These are phyloP conservation scores for Saitozyma podzolica DNA, from an alignment of 768 basidiomycete species.

Conservation along the genomic window DNA sequence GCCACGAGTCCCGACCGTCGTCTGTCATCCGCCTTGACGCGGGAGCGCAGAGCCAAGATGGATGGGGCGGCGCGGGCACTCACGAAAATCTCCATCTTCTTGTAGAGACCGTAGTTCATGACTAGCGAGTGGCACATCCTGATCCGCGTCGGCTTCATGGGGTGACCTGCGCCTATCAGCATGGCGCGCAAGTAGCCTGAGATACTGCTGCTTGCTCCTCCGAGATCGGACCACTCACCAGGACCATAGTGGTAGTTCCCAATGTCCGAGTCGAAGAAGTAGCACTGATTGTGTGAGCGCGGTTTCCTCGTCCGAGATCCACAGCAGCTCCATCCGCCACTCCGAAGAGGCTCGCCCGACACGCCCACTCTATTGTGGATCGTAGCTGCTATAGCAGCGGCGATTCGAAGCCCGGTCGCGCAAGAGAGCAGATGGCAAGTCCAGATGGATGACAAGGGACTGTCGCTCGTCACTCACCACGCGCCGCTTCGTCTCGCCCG, in stretches of 20 bases:
- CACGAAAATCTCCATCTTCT: conserved; percentile 99
- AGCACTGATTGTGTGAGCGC: conserved; percentile 63
- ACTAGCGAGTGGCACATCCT: conserved; percentile 99
- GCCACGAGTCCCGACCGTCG: neutral
- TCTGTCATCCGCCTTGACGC: neutral
- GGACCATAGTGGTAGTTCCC: conserved; percentile 99
- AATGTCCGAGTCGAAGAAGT: conserved; percentile 99
- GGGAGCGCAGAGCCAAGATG: neutral
- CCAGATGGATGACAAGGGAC: neutral
- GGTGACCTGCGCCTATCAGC: conserved; percentile 65
- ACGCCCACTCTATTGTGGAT: neutral
- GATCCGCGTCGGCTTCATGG: conserved; percentile 97
- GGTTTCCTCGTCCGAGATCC: too few species aligned
- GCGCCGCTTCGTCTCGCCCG: conserved; percentile 80
- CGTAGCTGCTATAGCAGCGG: neutral
- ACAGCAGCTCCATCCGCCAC: too few species aligned
- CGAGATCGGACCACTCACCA: conserved; percentile 24
- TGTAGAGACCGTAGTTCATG: conserved; percentile 99
- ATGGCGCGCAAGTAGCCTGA: neutral
- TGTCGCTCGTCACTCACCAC: conserved; percentile 64
- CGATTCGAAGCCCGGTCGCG: too few species aligned
- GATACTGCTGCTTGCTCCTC: neutral
- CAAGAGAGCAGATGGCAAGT: too few species aligned
- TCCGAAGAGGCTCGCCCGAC: neutral
- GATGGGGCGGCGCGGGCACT: conserved; percentile 50